A percentile compares a stretch with the other conserved stretches of the same genome.
These are phyloP conservation scores for Cordyceps javanica DNA, from an alignment of 2,329 filamentous ascomycete species.

Conservation along the genomic window DNA sequence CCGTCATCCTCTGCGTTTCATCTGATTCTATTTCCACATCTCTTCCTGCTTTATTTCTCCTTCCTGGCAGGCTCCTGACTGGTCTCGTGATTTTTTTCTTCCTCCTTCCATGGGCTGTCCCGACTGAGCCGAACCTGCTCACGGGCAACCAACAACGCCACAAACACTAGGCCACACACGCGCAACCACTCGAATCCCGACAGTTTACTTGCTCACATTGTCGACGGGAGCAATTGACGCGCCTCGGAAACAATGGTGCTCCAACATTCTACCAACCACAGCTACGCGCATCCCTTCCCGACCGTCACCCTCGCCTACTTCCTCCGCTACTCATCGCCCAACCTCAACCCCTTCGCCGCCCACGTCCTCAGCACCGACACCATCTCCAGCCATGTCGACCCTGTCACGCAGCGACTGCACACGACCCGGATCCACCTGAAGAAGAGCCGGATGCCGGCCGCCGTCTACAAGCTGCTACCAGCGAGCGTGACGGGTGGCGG, in stretches of 20 bases:
- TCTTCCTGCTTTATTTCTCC: neutral
- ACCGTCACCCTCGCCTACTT: conserved; percentile 86
- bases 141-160: conserved; percentile 9
- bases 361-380: conserved; percentile 82
- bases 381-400: conserved; percentile 67
- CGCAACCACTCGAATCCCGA: neutral
- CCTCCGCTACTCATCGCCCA: conserved; percentile 69
- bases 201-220: conserved; percentile 2
- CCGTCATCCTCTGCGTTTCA: neutral
- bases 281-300: conserved; percentile 75
- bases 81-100: conserved; percentile 12
- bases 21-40: neutral
- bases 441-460: conserved; percentile 68
- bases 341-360: conserved; percentile 70
- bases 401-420: conserved; percentile 65
- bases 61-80: neutral
- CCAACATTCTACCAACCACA: conserved; percentile 60
- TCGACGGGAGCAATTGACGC: conserved; percentile 16
- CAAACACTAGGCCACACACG: neutral
- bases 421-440: conserved; percentile 78
- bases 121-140: conserved; percentile 20
- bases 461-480: conserved; percentile 70
- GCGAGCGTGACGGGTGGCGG: conserved; percentile 60
- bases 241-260: conserved; percentile 50
- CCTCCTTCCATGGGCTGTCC: conserved; percentile 18